Base-by-base conservation (phyloP, 2,329 filamentous ascomycete genomes). In the Emmonsiellopsis sp. region DNA sequence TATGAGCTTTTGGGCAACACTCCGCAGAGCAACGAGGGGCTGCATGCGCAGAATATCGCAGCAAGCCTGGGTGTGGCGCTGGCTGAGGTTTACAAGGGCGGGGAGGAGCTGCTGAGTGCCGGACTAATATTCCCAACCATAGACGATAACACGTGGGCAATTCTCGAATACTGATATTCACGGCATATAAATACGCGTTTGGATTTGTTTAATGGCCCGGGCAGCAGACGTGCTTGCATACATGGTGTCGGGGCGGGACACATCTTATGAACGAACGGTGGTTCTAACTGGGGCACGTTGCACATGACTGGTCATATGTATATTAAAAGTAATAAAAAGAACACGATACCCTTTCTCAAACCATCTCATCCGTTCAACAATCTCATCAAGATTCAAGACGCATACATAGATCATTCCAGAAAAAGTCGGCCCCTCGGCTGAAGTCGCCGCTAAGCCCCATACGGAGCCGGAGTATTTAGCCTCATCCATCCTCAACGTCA, bases 91-190 rank as follows among this genome's bases (percentile, higher is more conserved):
- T 74, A 84, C 61, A 81, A 79, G 51, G 91, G 84, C n/a, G 83
- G 87, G 8, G 89, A 95, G 62, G 90, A 97, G 71, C 71, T 98
- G 64, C 70, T 89, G 43, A 76, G 76, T 2, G 73, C 81, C 53
- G 89, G 90, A 32, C 67, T 89, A 62, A 88, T 95, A 59, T 98
- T 89, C 73, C 89, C 89, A 31, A 98, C 94, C 8, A 80, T 95
- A 54, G 90, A 97, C 71, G 92, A 97, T 64, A 80, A 88, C 70
- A 97, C 92, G 0, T 97, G 88, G 85, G 89, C 89, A 43, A 76
- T 95, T 58, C 75, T 96, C 56, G 88, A 94, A 55, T 81, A 52
- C 43, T 54, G 20, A 49, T 16, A 20, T 15, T 8, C 16, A 26
- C 31, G 35, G 11, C 13, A 15, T 40, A 15, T 26, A 26, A 26